A percentile compares a stretch with the other conserved stretches of the same genome.
These are phyloP conservation scores for Chalciporus sphaerocephalus DNA, from an alignment of 768 basidiomycete genomes.

Conservation along the genomic window DNA sequence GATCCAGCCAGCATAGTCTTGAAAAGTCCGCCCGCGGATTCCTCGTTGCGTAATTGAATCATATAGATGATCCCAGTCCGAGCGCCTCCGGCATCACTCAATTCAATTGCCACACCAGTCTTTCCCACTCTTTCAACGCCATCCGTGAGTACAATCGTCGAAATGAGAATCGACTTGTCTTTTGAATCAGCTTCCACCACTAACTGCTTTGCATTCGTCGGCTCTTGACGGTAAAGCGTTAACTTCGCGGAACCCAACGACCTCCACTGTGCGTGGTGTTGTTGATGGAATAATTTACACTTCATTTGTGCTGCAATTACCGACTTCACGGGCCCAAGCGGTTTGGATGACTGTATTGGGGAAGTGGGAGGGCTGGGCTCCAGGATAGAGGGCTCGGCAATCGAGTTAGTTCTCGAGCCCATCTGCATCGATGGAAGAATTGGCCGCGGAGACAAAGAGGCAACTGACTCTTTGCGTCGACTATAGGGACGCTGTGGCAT, in stretches of 20 bases:
- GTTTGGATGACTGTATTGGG: slow-evolving; percentile 55
- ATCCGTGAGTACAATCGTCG: slow-evolving; percentile 92
- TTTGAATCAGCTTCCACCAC: slow-evolving; percentile 86
- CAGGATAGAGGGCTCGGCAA: slow-evolving; percentile 49
- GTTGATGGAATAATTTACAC: slow-evolving; percentile 96
- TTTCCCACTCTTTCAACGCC: slow-evolving; percentile 98
- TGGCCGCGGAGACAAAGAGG: slow-evolving; percentile 37
- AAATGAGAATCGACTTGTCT: slow-evolving; percentile 76
- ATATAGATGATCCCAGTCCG: slow-evolving; percentile 95
- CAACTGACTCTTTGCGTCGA: slow-evolving; percentile 19
- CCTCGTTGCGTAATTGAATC: slow-evolving; percentile 92
- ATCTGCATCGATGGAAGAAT: slow-evolving; percentile 62
- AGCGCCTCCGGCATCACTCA: slow-evolving; percentile 79
- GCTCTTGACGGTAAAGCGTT: slow-evolving; percentile 79
- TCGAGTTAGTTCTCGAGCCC: slow-evolving; percentile 48
- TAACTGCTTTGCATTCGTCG: slow-evolving; percentile 91
- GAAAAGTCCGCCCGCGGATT: slow-evolving; percentile 78
- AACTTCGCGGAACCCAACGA: slow-evolving; percentile 83
- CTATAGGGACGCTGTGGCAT: slow-evolving; percentile 26
- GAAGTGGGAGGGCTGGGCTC: slow-evolving; percentile 84
- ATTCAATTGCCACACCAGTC: slow-evolving; percentile 94
- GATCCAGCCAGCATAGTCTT: slow-evolving; percentile 84
- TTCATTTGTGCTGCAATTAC: slow-evolving; percentile 88
- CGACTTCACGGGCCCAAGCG: slow-evolving; percentile 67
- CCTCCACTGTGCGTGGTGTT: slow-evolving; percentile 98